Evolutionary conservation across 2,329 filamentous ascomycete species (phyloP).

Genomic region (Alternaria angustiovoidea): DNA sequence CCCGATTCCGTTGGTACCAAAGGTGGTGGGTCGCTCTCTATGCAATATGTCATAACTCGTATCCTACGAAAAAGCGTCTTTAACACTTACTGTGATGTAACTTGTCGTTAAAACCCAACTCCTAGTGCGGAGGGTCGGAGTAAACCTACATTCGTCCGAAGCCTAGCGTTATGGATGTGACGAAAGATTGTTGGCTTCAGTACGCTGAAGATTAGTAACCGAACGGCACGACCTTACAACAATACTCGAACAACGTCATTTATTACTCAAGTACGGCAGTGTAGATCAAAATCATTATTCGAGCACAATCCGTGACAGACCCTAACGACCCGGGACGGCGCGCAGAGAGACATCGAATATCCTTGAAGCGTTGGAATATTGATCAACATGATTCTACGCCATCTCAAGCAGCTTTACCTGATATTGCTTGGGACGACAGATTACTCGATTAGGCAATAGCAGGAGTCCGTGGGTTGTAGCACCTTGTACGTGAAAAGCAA

Average conservation of each 20-base stretch:
- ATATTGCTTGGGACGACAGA: background rate
- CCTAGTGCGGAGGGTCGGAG: background rate
- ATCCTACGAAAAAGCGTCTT: background rate
- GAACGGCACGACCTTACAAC: background rate
- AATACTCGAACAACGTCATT: background rate
- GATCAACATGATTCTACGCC: background rate
- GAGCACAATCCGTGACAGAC: background rate
- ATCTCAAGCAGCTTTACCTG: background rate
- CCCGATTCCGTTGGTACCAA: slow-evolving; percentile 9
- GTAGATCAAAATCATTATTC: background rate
- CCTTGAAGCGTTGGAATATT: background rate
- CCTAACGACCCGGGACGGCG: background rate
- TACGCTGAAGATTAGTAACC: background rate
- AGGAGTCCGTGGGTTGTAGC: background rate
- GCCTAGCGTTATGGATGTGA: background rate
- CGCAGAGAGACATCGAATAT: background rate
- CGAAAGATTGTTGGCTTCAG: background rate
- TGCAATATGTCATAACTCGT: slow-evolving; percentile 19
- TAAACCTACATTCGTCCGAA: background rate
- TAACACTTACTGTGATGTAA: background rate
- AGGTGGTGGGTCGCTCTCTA: slow-evolving; percentile 10
- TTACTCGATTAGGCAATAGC: background rate
- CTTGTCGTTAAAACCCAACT: background rate
- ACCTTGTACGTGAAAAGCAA: slow-evolving; percentile 2
- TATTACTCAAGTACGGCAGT: background rate